These are phyloP conservation scores for Pyrenochaeta sp. DNA, from an alignment of 2,329 filamentous ascomycete species.

Conservation along the genomic window DNA sequence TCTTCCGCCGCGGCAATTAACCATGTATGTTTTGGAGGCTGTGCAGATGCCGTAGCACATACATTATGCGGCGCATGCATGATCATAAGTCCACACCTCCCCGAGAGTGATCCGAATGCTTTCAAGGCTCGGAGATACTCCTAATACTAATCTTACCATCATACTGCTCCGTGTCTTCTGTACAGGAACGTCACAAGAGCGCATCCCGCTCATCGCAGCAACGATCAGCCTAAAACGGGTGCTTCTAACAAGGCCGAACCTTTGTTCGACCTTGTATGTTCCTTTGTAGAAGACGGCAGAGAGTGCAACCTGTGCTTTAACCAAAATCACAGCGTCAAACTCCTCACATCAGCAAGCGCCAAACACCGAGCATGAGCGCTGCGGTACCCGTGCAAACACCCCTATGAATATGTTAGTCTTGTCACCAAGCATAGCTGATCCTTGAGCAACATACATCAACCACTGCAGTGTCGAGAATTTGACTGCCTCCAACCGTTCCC, in stretches of 20 bases:
- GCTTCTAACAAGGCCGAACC: background rate
- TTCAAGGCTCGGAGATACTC: background rate
- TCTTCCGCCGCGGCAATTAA: conserved; percentile 18
- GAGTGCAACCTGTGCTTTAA: background rate
- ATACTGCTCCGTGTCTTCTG: background rate
- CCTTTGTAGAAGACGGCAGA: background rate
- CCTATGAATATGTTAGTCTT: conserved; percentile 51
- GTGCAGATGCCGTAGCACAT: conserved; percentile 31
- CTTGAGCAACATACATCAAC: conserved; percentile 79
- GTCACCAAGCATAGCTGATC: background rate
- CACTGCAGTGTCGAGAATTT: conserved; percentile 99
- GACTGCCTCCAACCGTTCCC: conserved; percentile 93
- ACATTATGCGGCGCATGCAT: conserved; percentile 22
- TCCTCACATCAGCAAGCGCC: conserved; percentile 69
- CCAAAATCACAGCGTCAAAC: background rate
- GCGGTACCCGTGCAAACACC: conserved; percentile 73
- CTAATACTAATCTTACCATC: background rate
- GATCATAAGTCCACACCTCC: background rate
- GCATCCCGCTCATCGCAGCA: background rate
- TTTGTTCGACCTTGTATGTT: background rate
- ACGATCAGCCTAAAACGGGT: background rate
- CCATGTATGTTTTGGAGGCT: conserved; percentile 21
- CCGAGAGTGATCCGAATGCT: too few relatives aligned
- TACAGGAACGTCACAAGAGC: too few relatives aligned
- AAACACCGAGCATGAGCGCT: conserved; percentile 72